Conservation (phyloP, 2,329 filamentous ascomycete genomes). For the Aureobasidium subglaciale region DNA sequence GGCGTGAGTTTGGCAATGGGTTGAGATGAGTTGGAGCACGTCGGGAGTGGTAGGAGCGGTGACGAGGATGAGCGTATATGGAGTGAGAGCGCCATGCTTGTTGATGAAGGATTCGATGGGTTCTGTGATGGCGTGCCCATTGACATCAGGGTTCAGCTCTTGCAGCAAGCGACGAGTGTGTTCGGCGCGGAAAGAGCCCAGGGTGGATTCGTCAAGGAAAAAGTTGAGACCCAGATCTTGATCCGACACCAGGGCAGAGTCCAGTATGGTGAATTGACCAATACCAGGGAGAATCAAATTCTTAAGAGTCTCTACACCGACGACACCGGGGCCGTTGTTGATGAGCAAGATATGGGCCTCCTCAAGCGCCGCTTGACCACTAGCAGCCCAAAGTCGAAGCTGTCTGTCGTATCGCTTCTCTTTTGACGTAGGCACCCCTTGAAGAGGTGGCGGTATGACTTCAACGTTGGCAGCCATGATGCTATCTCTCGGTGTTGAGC, state of each 20-base stretch:
- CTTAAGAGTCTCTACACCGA: conserved; percentile 86
- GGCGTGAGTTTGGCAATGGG: conserved; percentile 47
- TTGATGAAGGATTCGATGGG: conserved; percentile 39
- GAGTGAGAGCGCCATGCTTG: conserved; percentile 33
- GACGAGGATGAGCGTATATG: conserved; percentile 55
- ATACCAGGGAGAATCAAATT: conserved; percentile 94
- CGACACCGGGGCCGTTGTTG: conserved; percentile 79
- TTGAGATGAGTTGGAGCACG: conserved; percentile 44
- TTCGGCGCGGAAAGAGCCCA: conserved; percentile 72
- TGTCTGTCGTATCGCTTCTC: conserved; percentile 85
- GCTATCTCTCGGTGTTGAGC: too few species aligned
- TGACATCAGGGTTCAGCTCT: conserved; percentile 89
- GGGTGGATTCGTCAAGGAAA: conserved; percentile 73
- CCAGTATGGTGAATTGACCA: conserved; percentile 84
- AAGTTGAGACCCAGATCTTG: conserved; percentile 92
- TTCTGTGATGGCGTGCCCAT: conserved; percentile 61
- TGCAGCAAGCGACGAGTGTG: conserved; percentile 68
- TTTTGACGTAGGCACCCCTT: conserved; percentile 50
- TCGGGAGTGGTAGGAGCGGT: conserved; percentile 51
- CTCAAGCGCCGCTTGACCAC: conserved; percentile 83
- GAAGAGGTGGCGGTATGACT: conserved; percentile 38
- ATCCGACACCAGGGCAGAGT: conserved; percentile 68
- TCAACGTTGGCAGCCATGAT: conserved; percentile 19
- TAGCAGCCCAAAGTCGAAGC: conserved; percentile 88
- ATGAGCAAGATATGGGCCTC: conserved; percentile 84